phyloP scores from a whole-genome alignment of 164 flowering plant genomes.

The Brasenia schreberi region DNA sequence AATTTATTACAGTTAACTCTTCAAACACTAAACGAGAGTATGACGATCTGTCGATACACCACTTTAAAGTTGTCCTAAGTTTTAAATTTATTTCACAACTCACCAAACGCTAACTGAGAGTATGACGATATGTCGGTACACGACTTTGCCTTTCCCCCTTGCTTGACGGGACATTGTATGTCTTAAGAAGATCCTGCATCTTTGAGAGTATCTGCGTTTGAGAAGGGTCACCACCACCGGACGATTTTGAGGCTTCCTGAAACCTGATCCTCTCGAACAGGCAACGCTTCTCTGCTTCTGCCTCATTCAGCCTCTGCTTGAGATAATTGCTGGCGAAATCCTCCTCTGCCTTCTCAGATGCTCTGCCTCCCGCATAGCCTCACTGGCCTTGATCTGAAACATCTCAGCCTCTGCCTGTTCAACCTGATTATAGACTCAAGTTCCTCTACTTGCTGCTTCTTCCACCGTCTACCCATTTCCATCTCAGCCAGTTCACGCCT shows the following conservation, averaged over 20 bases:
- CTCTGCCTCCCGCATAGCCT: slow-evolving; percentile 93
- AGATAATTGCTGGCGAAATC: slow-evolving; percentile 87
- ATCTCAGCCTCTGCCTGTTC: slow-evolving; percentile 93
- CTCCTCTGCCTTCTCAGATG: slow-evolving; percentile 79
- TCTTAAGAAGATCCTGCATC: slow-evolving; percentile 62
- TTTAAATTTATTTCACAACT: background rate
- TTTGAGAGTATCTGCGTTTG: slow-evolving; percentile 37
- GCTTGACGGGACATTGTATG: slow-evolving; percentile 28
- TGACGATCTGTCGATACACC: background rate
- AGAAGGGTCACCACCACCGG: slow-evolving; percentile 48
- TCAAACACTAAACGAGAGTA: background rate
- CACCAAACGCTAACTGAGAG: background rate
- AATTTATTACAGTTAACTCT: background rate
- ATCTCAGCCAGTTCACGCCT: slow-evolving; percentile 64
- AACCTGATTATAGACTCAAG: slow-evolving; percentile 84
- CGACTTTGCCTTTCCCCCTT: slow-evolving; percentile 26
- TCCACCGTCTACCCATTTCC: slow-evolving; percentile 63
- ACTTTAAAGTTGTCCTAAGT: background rate
- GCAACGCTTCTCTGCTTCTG: slow-evolving; percentile 93
- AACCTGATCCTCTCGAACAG: slow-evolving; percentile 82
- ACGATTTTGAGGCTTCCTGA: slow-evolving; percentile 68
- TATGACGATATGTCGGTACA: background rate
- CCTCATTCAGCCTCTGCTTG: slow-evolving; percentile 74
- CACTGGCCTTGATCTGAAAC: slow-evolving; percentile 93
- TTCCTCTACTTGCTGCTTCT: slow-evolving; percentile 80